Base-by-base conservation (phyloP, 176 grass and related monocot species). In the Oryza australiensis region DNA sequence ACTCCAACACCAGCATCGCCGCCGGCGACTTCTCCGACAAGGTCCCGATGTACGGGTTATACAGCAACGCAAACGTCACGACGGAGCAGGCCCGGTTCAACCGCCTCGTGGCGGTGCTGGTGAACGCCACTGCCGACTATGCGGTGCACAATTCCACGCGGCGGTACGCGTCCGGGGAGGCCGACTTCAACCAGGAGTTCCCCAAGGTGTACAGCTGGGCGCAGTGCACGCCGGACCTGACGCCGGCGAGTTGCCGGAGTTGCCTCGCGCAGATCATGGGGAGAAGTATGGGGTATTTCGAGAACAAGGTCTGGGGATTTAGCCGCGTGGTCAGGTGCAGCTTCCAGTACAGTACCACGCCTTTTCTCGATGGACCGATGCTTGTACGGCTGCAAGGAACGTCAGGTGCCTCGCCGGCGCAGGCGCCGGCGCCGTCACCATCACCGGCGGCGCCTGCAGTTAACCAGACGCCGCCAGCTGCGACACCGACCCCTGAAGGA, bases 221-320 rank as follows among this genome's bases (percentile, higher is more conserved):
- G 22, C 90, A 97, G 86, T 93, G 94, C 88, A 89, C 69, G n/a
- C 83, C 86, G 22, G 91, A 93, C 82, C 3, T 70, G 73, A 20
- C 66, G 12, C 40, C 28, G 60, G 62, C 9, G 18, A 22, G 18
- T 3, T 96, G 93, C 73, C 57, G 49, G 8, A 7, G 5, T 0
- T 96, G 93, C 70, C 84, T 96, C 55, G 16, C 66, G 5, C 5
- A 16, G 8, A n/a, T 75, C 4, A 69, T 82, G 7, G 23, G 12
- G 32, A 0, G 7, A 59, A 0, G 0, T 23, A 0, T 45, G 55
- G 26, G 4, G 0, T 0, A 0, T 5, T 90, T 84, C 26, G 12
- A 35, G 38, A 68, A 34, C 34, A 0, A 0, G 0, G n/a, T 72
- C 64, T 72, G 83, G 0, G 83, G 43, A 16, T 78, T 35, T 2